A percentile compares a stretch with the other conserved stretches of the same genome.
These are phyloP conservation scores for Paecilomyces fulvus DNA, from an alignment of 2,329 filamentous ascomycete genomes.

Conservation along the genomic window DNA sequence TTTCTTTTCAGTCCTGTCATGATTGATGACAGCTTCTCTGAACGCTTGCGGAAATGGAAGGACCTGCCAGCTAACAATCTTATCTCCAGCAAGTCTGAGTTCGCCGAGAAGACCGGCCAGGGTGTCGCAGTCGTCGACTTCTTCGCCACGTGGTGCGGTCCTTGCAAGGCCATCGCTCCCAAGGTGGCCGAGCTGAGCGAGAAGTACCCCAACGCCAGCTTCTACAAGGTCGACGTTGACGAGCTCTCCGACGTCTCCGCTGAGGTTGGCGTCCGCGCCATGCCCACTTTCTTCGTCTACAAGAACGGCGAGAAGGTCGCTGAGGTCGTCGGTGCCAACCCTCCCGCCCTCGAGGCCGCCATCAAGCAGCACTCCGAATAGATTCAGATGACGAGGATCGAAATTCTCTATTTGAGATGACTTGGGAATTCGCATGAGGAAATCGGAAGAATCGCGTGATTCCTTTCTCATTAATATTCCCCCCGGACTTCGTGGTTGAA, in stretches of 20 bases:
- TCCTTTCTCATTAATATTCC: background rate
- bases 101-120: constrained; percentile 41
- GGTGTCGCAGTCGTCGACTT: constrained; percentile 68
- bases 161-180: constrained; percentile 86
- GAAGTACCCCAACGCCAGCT: constrained; percentile 54
- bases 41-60: background rate
- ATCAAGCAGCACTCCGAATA: constrained; percentile 18
- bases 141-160: constrained; percentile 87
- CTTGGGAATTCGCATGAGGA: background rate
- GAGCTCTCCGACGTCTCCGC: constrained; percentile 64
- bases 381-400: constrained; percentile 1
- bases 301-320: constrained; percentile 64
- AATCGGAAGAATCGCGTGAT: background rate
- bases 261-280: constrained; percentile 74
- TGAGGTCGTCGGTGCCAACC: constrained; percentile 75
- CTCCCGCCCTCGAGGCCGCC: constrained; percentile 50
- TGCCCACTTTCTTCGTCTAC: constrained; percentile 88
- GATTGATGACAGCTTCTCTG: constrained; percentile 6
- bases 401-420: background rate
- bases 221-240: constrained; percentile 90
- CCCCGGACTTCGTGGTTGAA: background rate
- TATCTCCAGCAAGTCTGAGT: constrained; percentile 50
- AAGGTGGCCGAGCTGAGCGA: constrained; percentile 57
- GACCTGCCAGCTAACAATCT: constrained; percentile 9
- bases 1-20: constrained; percentile 7